These are phyloP conservation scores for Colletotrichum tanaceti DNA, from an alignment of 2,329 filamentous ascomycete genomes.

Conservation along the genomic window DNA sequence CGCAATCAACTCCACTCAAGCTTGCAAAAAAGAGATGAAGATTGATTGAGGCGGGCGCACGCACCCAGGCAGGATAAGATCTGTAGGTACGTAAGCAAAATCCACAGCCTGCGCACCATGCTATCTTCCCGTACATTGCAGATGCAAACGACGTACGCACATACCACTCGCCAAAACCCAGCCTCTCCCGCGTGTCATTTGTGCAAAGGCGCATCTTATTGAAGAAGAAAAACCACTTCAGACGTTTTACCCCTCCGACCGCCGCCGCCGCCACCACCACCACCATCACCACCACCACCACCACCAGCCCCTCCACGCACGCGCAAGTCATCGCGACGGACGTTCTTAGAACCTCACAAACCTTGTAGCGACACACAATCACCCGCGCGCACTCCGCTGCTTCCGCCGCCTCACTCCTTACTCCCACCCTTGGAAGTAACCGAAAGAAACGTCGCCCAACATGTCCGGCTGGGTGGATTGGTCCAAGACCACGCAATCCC, in stretches of 20 bases:
- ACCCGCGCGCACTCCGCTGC: not conserved
- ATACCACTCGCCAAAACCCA: conserved; percentile 19
- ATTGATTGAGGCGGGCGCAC: conserved; percentile 8
- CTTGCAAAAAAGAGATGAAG: not conserved
- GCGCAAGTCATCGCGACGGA: conserved; percentile 4
- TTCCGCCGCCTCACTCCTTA: not conserved
- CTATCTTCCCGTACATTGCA: no score
- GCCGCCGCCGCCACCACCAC: not conserved
- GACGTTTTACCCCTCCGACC: conserved; percentile 9
- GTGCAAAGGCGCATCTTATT: conserved; percentile 11
- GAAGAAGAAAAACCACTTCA: no score
- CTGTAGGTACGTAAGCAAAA: conserved; percentile 13
- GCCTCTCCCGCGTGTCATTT: conserved; percentile 18
- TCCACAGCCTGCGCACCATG: not conserved
- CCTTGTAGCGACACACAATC: not conserved
- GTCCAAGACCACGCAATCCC: conserved; percentile 68
- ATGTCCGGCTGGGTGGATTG: conserved; percentile 56
- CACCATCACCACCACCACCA: no score
- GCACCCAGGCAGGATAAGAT: not conserved
- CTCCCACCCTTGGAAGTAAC: not conserved
- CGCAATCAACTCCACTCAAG: not conserved
- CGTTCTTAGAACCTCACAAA: not conserved
- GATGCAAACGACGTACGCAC: conserved; percentile 8
- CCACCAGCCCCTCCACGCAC: conserved; percentile 8
- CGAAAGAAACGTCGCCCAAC: conserved; percentile 8